Percentiles rank a stretch among this genome's conserved stretches.
phyloP scores from a whole-genome alignment of 1,284 basidiomycete species.

The Rhodotorula sp. region DNA sequence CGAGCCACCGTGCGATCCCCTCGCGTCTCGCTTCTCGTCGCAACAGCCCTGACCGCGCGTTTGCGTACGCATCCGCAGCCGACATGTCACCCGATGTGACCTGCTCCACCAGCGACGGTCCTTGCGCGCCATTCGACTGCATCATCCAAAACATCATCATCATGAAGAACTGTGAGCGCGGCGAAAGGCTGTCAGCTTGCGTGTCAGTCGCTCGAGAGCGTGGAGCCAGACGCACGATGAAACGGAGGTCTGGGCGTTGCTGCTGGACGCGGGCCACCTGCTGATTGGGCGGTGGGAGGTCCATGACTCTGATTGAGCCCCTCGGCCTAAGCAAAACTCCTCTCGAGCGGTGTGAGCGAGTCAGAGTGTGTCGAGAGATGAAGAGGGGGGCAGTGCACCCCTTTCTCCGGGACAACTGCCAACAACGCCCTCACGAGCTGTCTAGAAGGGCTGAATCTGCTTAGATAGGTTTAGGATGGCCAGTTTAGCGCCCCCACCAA shows the following conservation, averaged over 20 bases:
- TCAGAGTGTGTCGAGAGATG: too few species aligned
- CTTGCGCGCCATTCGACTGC: conserved; percentile 12
- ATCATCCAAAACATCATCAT: conserved; percentile 42
- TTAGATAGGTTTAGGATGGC: too few species aligned
- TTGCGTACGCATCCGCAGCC: neutral
- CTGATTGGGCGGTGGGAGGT: neutral
- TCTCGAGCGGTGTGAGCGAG: too few species aligned
- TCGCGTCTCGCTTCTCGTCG: conserved; percentile 15
- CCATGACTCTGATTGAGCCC: neutral
- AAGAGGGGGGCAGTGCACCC: too few species aligned
- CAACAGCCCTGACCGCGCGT: neutral
- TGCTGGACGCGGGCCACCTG: neutral
- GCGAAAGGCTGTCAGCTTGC: neutral
- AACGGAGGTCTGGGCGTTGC: conserved; percentile 33
- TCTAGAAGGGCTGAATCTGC: too few species aligned
- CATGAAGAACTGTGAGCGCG: conserved; percentile 31
- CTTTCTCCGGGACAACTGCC: too few species aligned
- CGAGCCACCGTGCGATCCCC: conserved; percentile 31
- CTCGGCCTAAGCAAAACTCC: too few species aligned
- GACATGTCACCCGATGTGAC: neutral
- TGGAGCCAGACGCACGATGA: conserved; percentile 27
- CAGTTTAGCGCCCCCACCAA: too few species aligned
- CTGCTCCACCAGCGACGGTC: neutral
- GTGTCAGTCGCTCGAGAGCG: neutral
- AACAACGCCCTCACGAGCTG: too few species aligned